Conservation (phyloP, 2,329 filamentous ascomycete species). For the Exophiala phaeomuriformis region DNA sequence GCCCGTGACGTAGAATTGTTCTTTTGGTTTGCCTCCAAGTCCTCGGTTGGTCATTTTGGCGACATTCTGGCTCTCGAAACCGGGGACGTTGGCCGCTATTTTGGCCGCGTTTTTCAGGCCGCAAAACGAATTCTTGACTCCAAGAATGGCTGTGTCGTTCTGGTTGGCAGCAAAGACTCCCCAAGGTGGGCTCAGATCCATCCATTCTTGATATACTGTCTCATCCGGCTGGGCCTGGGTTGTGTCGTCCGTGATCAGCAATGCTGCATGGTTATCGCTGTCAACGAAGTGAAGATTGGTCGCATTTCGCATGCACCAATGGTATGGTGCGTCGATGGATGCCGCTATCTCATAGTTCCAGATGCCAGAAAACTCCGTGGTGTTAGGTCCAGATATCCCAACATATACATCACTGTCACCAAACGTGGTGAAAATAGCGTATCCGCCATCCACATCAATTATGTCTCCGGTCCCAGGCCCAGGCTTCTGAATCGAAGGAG, state of each 20-base stretch:
- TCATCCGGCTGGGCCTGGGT: constrained; percentile 46
- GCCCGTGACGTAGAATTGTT: constrained; percentile 77
- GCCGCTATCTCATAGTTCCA: constrained; percentile 79
- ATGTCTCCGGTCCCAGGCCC: constrained; percentile 50
- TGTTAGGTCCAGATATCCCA: constrained; percentile 62
- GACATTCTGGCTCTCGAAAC: constrained; percentile 41
- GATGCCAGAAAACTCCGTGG: constrained; percentile 54
- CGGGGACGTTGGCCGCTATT: constrained; percentile 52
- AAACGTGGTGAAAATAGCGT: constrained; percentile 56
- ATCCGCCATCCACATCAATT: constrained; percentile 58
- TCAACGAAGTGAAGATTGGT: constrained; percentile 74
- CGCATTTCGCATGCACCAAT: constrained; percentile 37
- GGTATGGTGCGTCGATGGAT: constrained; percentile 72
- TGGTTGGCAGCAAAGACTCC: constrained; percentile 66
- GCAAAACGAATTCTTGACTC: constrained; percentile 74
- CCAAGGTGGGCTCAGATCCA: constrained; percentile 57
- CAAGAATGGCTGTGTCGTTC: constrained; percentile 54
- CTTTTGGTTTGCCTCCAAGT: constrained; percentile 61
- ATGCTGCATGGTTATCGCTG: constrained; percentile 68
- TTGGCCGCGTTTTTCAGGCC: constrained; percentile 62
- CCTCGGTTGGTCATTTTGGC: constrained; percentile 63
- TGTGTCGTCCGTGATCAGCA: constrained; percentile 71
- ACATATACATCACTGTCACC: constrained; percentile 66
- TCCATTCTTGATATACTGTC: constrained; percentile 49
- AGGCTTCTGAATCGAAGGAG: constrained; percentile 55